These are phyloP conservation scores for Oryza officinalis DNA, from an alignment of 176 grass and related monocot genomes.

Conservation along the genomic window DNA sequence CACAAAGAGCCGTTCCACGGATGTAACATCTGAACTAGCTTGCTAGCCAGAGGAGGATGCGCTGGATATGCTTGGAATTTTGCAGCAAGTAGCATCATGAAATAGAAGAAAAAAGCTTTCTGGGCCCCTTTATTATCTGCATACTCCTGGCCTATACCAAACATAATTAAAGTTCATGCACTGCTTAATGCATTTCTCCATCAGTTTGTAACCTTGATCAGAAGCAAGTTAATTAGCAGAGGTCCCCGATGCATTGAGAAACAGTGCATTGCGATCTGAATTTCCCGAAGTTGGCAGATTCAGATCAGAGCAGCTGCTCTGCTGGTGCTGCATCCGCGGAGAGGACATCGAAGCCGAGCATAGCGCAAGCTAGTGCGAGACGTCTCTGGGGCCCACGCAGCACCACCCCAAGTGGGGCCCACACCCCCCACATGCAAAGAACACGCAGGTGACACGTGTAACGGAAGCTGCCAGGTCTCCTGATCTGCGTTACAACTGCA, in stretches of 20 bases:
- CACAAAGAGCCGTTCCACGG: not conserved
- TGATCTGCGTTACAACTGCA: not conserved
- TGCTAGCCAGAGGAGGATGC: not conserved
- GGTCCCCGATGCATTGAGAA: no score
- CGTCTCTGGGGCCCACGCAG: not conserved
- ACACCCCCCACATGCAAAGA: conserved; percentile 5
- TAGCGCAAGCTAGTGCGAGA: no score
- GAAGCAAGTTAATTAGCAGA: no score
- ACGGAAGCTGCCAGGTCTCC: not conserved
- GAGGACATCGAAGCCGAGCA: not conserved
- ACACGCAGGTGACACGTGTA: not conserved
- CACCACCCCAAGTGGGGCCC: not conserved
- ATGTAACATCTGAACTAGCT: not conserved
- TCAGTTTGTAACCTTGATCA: no score
- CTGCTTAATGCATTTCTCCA: no score
- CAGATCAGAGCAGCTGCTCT: no score
- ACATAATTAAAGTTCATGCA: no score
- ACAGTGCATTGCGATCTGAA: no score
- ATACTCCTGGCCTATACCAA: no score
- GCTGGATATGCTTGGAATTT: not conserved
- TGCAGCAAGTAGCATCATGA: not conserved
- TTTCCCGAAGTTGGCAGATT: no score
- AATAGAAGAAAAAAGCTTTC: not conserved
- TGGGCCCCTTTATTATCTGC: not conserved
- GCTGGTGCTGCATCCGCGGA: not conserved